These are phyloP conservation scores for Aureobasidium zeae DNA, from an alignment of 2,329 filamentous ascomycete species.

Conservation along the genomic window DNA sequence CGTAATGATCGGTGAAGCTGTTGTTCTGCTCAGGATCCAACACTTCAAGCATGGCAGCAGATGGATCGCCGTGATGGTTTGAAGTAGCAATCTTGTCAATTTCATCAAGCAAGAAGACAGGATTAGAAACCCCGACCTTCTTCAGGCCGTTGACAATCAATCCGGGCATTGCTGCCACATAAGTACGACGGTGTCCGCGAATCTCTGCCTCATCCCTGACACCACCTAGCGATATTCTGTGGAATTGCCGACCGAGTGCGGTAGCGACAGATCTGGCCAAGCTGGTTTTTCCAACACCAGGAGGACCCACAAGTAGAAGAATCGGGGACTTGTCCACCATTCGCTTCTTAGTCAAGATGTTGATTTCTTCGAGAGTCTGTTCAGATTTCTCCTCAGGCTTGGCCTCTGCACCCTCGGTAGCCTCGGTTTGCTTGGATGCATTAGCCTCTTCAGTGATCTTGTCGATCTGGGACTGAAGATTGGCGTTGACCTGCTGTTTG, in stretches of 20 bases:
- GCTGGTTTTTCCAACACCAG: conserved; percentile 92
- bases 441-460: conserved; percentile 39
- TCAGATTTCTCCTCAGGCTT: conserved; percentile 29
- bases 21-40: conserved; percentile 96
- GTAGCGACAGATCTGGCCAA: conserved; percentile 87
- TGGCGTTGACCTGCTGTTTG: conserved; percentile 82
- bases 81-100: conserved; percentile 92
- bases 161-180: conserved; percentile 98
- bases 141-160: conserved; percentile 86
- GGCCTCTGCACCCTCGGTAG: conserved; percentile 6
- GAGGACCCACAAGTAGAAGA: conserved; percentile 82
- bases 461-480: conserved; percentile 68
- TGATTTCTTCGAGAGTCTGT: conserved; percentile 50
- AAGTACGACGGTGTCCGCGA: conserved; percentile 84
- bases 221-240: conserved; percentile 90
- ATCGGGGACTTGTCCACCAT: conserved; percentile 96
- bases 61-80: conserved; percentile 91
- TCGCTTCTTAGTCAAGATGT: conserved; percentile 68
- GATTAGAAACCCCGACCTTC: conserved; percentile 92
- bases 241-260: conserved; percentile 88
- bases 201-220: conserved; percentile 97
- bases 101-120: conserved; percentile 90
- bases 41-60: conserved; percentile 95
- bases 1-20: conserved; percentile 89
- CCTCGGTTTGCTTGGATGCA: conserved; percentile 26